Evolutionary conservation across 345 rosid species (phyloP).

Genomic region (Salix exigua): DNA sequence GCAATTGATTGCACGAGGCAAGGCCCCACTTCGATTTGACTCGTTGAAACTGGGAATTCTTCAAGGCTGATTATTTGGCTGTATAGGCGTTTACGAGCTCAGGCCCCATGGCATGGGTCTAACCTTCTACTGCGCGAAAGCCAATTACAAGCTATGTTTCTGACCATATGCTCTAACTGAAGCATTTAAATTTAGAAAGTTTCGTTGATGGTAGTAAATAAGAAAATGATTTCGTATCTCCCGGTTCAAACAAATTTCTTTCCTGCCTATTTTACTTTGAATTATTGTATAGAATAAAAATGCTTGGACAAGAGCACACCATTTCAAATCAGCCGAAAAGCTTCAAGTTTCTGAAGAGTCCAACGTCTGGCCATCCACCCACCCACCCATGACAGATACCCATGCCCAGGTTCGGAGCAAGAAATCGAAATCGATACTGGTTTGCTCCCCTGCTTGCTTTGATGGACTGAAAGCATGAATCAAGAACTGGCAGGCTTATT

Average conservation of each 20-base stretch:
- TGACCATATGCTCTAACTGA: background rate
- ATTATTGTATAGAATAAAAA: background rate
- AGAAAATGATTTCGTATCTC: background rate
- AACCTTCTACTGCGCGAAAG: background rate
- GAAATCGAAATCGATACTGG: background rate
- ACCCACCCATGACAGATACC: too few relatives aligned
- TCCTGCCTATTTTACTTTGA: background rate
- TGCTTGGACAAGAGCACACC: background rate
- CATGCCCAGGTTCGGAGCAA: background rate
- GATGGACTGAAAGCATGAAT: background rate
- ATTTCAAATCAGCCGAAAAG: background rate
- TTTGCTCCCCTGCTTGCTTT: background rate
- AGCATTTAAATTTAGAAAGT: background rate
- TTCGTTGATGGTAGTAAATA: background rate
- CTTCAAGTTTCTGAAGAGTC: background rate
- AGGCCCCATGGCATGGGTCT: background rate
- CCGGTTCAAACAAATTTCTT: background rate
- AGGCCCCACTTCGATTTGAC: background rate
- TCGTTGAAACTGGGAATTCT: background rate
- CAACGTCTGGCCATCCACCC: too few relatives aligned
- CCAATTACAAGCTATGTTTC: background rate
- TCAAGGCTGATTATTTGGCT: background rate
- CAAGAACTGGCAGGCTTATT: background rate
- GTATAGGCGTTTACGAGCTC: background rate
- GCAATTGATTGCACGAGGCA: background rate